Base-by-base conservation (phyloP, 2,329 filamentous ascomycete genomes). In the Stachybotrys echinatus region DNA sequence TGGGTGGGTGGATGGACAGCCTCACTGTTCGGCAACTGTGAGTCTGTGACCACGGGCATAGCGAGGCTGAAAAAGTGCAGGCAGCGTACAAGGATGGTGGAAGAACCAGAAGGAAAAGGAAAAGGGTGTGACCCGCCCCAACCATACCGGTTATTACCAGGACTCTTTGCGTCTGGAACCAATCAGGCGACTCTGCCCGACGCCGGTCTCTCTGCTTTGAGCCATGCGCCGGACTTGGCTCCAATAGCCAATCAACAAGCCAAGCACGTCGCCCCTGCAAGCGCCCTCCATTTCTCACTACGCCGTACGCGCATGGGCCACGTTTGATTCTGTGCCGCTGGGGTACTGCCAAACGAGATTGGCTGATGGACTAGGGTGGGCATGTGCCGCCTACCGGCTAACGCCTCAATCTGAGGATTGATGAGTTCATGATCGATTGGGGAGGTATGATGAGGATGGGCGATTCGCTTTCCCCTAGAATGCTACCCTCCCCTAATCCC, bases 1-100 rank as follows among this genome's bases (percentile, higher is more conserved):
- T 14, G 5, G 14, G 27, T 34, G 27, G 2, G 27, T 34, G 27
- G 27, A 34, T 34, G 27, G 45, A 54, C 54, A 54, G 54, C 54
- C 54, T 54, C 52, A 56, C 49, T 54, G 47, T 51, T 49, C 50
- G 53, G 53, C 49, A 42, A 8, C 10, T 34, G 27, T 34, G 10
- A 34, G 10, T 14, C 27, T 34, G 27, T 14, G 27, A 34, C 27
- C 27, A 34, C 27, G 27, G 27, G 27, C 27, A 34, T 14, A 34
- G 27, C 49, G 44, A 53, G 51, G 51, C 51, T 34, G 27, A 34
- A 34, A n/a, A n/a, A n/a, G n/a, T n/a, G n/a, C n/a, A n/a, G n/a
- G n/a, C 27, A 34, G 27, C 27, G 5, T 14, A 34, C 10, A 10
- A 14, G 10, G 14, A 34, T 8, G 27, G 27, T 34, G 27, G 27